These are phyloP conservation scores for Clonostachys byssicola DNA, from an alignment of 2,329 filamentous ascomycete genomes.

Conservation along the genomic window DNA sequence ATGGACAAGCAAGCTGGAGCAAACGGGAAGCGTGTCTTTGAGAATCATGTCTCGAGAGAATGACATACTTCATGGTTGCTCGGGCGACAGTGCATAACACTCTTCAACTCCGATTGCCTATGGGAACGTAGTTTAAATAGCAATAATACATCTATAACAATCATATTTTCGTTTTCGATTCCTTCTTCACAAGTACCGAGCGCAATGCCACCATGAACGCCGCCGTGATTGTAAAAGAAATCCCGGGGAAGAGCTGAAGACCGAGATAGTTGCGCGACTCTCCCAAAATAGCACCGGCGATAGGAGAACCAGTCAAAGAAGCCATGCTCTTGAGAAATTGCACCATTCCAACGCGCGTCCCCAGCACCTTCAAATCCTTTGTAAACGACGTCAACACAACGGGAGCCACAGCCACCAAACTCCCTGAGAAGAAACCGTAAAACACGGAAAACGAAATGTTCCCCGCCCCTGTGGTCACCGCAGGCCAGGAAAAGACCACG, in stretches of 20 bases:
- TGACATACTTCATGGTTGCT: too few species aligned
- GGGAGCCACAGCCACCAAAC: slow-evolving; percentile 34
- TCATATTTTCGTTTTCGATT: neutral
- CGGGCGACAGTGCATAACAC: too few species aligned
- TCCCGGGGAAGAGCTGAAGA: slow-evolving; percentile 13
- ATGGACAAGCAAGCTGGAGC: too few species aligned
- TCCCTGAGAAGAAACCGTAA: slow-evolving; percentile 42
- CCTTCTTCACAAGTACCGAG: slow-evolving; percentile 7
- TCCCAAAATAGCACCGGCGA: slow-evolving; percentile 29
- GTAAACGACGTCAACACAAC: slow-evolving; percentile 35
- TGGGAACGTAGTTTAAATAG: too few species aligned
- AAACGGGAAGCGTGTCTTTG: too few species aligned
- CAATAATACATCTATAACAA: too few species aligned
- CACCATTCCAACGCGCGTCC: slow-evolving; percentile 39
- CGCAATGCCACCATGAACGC: slow-evolving; percentile 8
- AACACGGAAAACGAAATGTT: slow-evolving; percentile 35
- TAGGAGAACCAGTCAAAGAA: slow-evolving; percentile 27
- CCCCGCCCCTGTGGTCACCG: slow-evolving; percentile 24
- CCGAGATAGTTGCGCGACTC: slow-evolving; percentile 11
- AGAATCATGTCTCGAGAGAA: too few species aligned
- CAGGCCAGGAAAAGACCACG: slow-evolving; percentile 32
- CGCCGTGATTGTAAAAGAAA: slow-evolving; percentile 13
- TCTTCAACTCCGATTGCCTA: too few species aligned
- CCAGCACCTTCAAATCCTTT: slow-evolving; percentile 28
- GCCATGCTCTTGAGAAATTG: slow-evolving; percentile 26